These are phyloP conservation scores for Lophiotrema nucula DNA, from an alignment of 495 filamentous ascomycete genomes.

Conservation along the genomic window DNA sequence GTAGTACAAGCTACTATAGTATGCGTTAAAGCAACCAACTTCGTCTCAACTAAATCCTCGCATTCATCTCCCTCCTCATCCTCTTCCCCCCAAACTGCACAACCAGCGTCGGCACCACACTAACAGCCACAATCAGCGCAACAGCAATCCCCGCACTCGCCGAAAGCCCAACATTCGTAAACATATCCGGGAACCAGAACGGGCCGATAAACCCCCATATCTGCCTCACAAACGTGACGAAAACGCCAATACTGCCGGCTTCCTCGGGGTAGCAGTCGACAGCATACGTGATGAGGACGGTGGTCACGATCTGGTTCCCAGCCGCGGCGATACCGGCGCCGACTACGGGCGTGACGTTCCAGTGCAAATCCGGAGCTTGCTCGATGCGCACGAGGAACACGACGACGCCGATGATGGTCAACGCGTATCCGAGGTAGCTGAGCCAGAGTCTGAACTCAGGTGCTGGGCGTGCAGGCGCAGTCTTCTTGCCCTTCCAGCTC, in stretches of 20 bases:
- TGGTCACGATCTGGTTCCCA: conserved; percentile 58
- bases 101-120: conserved; percentile 48
- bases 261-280: conserved; percentile 53
- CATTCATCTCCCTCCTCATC: conserved; percentile 11
- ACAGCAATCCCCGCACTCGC: conserved; percentile 46
- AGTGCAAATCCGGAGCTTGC: conserved; percentile 42
- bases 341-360: conserved; percentile 52
- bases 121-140: conserved; percentile 48
- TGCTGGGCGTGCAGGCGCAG: conserved; percentile 31
- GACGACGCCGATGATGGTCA: conserved; percentile 51
- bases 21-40: no score
- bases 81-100: conserved; percentile 42
- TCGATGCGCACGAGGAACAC: conserved; percentile 51
- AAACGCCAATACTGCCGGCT: conserved; percentile 54
- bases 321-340: conserved; percentile 51
- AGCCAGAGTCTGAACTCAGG: conserved; percentile 55
- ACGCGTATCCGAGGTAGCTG: conserved; percentile 50
- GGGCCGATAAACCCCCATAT: conserved; percentile 59
- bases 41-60: conserved; percentile 8
- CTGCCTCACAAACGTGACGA: conserved; percentile 55
- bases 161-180: conserved; percentile 46
- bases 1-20: no score
- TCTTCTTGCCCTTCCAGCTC: conserved; percentile 35
- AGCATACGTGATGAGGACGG: conserved; percentile 54
- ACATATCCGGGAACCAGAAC: conserved; percentile 58